phyloP scores from a whole-genome alignment of 192 early-diverging fungal species.

The Linnemannia hyalina region DNA sequence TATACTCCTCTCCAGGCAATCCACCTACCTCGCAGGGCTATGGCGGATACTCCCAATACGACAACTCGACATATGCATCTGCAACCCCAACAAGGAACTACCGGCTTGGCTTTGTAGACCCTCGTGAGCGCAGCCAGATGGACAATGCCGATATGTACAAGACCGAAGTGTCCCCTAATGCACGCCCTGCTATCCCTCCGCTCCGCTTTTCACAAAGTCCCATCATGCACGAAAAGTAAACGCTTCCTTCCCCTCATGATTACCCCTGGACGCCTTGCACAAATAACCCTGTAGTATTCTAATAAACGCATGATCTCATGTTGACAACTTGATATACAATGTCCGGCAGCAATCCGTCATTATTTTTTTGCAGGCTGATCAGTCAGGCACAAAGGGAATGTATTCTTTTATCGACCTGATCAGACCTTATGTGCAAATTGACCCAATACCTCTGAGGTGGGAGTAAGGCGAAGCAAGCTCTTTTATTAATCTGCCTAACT shows the following conservation, averaged over 20 bases:
- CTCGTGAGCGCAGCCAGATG: constrained; percentile 31
- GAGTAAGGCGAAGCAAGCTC: neutral
- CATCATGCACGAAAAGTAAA: constrained; percentile 47
- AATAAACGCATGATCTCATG: neutral
- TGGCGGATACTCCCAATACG: constrained; percentile 25
- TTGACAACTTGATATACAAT: too few species aligned
- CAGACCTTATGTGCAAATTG: neutral
- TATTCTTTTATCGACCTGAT: neutral
- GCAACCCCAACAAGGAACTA: constrained; percentile 31
- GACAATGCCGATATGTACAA: constrained; percentile 36
- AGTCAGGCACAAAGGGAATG: neutral
- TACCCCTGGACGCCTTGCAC: neutral
- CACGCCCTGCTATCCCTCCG: constrained; percentile 20
- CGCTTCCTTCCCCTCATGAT: neutral
- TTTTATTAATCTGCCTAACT: neutral
- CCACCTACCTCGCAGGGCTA: constrained; percentile 5
- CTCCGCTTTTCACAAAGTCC: constrained; percentile 44
- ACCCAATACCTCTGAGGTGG: neutral
- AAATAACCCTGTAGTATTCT: neutral
- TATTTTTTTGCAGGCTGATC: neutral
- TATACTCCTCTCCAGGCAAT: constrained; percentile 22
- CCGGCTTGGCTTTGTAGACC: constrained; percentile 42
- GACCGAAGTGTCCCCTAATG: constrained; percentile 17
- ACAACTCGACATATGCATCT: constrained; percentile 24
- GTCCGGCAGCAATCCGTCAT: neutral